Evolutionary conservation across 1,284 basidiomycete genomes (phyloP).

Genomic region (Boletus sp.): DNA sequence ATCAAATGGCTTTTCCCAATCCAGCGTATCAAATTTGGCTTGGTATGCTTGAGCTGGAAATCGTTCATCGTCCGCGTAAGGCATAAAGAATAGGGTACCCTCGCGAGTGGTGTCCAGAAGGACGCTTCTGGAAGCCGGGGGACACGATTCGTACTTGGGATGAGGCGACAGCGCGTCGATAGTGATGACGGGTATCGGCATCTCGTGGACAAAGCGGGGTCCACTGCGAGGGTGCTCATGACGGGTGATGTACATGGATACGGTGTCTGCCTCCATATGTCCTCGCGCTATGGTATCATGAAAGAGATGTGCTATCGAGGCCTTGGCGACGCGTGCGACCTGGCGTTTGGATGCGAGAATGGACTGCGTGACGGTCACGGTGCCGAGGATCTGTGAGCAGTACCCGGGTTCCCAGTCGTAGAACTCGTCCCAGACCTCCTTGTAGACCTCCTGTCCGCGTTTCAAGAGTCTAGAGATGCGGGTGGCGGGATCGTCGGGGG

Average conservation of each 20-base stretch:
- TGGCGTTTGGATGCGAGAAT: constrained; percentile 12
- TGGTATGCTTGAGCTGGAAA: constrained; percentile 46
- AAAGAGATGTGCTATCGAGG: constrained; percentile 12
- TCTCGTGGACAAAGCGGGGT: neutral
- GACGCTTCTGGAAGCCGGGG: constrained; percentile 49
- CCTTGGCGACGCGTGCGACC: constrained; percentile 20
- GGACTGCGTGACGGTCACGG: constrained; percentile 6
- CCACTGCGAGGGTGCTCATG: neutral
- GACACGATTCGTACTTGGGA: constrained; percentile 54
- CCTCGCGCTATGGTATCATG: neutral
- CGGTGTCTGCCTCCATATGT: neutral
- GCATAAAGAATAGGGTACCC: constrained; percentile 51
- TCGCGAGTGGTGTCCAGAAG: constrained; percentile 45
- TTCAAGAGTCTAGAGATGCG: constrained; percentile 14
- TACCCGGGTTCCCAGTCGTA: constrained; percentile 41
- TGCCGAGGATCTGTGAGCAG: constrained; percentile 21
- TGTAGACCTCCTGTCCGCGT: constrained; percentile 29
- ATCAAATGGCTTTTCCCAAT: constrained; percentile 52
- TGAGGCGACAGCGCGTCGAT: constrained; percentile 33
- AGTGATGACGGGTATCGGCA: constrained; percentile 20
- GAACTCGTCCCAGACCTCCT: constrained; percentile 41
- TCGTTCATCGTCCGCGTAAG: constrained; percentile 54
- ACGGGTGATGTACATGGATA: constrained; percentile 15
- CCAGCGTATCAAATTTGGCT: constrained; percentile 43
- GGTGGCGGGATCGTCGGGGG: neutral